Evolutionary conservation across 768 basidiomycete species (phyloP).

Genomic region (Boletus sensibilis): DNA sequence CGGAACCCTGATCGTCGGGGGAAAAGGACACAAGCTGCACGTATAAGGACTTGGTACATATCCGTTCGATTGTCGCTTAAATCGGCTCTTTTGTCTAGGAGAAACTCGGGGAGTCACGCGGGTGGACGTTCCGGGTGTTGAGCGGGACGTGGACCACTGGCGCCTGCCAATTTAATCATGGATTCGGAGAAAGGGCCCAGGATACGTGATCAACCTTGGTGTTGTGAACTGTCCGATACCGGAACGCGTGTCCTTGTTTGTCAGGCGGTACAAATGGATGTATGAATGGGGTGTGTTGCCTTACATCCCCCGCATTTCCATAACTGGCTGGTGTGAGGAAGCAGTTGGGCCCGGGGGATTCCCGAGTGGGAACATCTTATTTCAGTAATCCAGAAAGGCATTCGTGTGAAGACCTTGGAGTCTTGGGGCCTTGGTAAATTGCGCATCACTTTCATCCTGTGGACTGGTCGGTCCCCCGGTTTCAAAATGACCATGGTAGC

Average conservation of each 20-base stretch:
- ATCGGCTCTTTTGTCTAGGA: background rate
- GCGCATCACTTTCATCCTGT: background rate
- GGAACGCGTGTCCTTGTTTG: background rate
- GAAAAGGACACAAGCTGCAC: background rate
- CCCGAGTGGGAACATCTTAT: background rate
- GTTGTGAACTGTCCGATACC: background rate
- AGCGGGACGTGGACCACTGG: background rate
- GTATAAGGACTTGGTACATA: background rate
- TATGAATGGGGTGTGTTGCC: background rate
- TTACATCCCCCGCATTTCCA: background rate
- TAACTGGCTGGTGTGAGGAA: background rate
- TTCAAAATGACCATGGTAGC: too few species aligned
- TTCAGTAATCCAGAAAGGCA: background rate
- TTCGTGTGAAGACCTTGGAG: too few species aligned
- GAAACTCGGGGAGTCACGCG: background rate
- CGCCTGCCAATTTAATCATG: background rate
- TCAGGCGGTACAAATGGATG: background rate
- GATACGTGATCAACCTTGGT: background rate
- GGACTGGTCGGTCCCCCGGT: too few species aligned
- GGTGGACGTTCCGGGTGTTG: background rate
- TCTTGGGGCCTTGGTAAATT: background rate
- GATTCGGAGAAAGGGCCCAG: background rate
- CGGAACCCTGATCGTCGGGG: background rate
- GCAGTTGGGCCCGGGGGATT: background rate
- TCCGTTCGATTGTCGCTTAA: background rate